These are phyloP conservation scores for Acanthamoeba sp. DNA, from an alignment of 208 protist species.

Conservation along the genomic window DNA sequence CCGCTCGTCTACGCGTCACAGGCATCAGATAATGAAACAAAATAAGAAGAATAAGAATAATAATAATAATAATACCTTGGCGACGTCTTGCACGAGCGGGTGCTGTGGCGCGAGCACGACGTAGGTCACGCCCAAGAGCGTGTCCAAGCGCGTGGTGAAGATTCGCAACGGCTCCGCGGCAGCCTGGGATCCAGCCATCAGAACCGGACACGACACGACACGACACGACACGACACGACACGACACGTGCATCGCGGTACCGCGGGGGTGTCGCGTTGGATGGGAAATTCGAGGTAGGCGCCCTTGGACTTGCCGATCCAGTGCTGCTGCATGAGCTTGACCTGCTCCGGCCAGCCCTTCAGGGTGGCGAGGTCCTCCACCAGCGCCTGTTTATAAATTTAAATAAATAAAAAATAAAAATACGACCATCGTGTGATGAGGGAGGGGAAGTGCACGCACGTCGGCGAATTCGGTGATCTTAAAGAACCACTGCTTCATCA, in stretches of 20 bases:
- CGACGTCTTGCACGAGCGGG: not conserved
- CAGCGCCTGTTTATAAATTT: not conserved
- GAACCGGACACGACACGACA: not conserved
- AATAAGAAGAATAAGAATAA: too few relatives aligned
- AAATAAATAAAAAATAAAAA: constrained; percentile 31
- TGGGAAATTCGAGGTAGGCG: constrained; percentile 80
- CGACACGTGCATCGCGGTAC: not conserved
- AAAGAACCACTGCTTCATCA: constrained; percentile 92
- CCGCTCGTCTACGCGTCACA: not conserved
- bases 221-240: not conserved
- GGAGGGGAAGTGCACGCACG: constrained; percentile 74
- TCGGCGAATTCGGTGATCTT: constrained; percentile 89
- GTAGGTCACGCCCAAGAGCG: constrained; percentile 58
- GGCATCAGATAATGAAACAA: too few relatives aligned
- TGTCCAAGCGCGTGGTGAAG: constrained; percentile 67
- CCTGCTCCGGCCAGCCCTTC: constrained; percentile 71
- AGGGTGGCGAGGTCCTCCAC: constrained; percentile 82
- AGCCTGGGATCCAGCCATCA: not conserved
- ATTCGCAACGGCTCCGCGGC: not conserved
- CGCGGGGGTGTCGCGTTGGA: not conserved
- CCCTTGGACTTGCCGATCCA: constrained; percentile 92
- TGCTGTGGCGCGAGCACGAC: constrained; percentile 51
- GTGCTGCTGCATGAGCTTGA: constrained; percentile 88
- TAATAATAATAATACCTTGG: not conserved
- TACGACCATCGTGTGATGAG: too few relatives aligned